A percentile compares a stretch with the other conserved stretches of the same genome.
These are phyloP conservation scores for Yarrowia porcina DNA, from an alignment of 805 yeast genomes.

Conservation along the genomic window DNA sequence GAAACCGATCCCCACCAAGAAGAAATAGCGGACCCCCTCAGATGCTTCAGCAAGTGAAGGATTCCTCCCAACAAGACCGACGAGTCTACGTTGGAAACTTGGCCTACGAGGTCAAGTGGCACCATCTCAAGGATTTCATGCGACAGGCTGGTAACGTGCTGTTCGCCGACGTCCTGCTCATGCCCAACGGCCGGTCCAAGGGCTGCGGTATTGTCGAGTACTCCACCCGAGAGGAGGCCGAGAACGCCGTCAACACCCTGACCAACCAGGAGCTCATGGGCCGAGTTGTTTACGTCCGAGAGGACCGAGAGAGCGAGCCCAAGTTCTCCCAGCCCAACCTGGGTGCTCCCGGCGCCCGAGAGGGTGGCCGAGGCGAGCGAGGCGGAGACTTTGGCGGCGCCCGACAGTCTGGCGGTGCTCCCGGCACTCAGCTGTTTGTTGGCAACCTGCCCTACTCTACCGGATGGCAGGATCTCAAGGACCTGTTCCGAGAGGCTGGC, in stretches of 20 bases:
- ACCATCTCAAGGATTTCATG: conserved; percentile 42
- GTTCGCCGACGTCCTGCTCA: conserved; percentile 77
- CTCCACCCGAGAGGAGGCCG: conserved; percentile 59
- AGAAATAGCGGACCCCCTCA: conserved; percentile 23
- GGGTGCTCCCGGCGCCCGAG: conserved; percentile 28
- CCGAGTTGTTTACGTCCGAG: conserved; percentile 83
- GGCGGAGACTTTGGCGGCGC: conserved; percentile 1
- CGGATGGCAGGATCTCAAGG: conserved; percentile 82
- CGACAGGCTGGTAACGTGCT: conserved; percentile 57
- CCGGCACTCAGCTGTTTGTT: conserved; percentile 59
- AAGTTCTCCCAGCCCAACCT: conserved; percentile 29
- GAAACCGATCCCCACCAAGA: conserved; percentile 23
- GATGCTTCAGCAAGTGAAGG: conserved; percentile 23
- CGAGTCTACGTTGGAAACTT: conserved; percentile 46
- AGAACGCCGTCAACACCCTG: conserved; percentile 63
- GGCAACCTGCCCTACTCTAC: conserved; percentile 80
- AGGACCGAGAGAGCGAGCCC: conserved; percentile 52
- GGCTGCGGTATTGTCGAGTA: conserved; percentile 71
- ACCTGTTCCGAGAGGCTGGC: conserved; percentile 75
- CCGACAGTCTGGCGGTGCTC: conserved; percentile 32
- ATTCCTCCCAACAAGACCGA: conserved; percentile 38
- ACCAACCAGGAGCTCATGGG: conserved; percentile 65
- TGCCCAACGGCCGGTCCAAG: conserved; percentile 68
- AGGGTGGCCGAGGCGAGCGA: conserved; percentile 17
- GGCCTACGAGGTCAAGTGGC: conserved; percentile 42